Conservation (phyloP, 176 grass and related monocot species). For the Triticum monococcum region DNA sequence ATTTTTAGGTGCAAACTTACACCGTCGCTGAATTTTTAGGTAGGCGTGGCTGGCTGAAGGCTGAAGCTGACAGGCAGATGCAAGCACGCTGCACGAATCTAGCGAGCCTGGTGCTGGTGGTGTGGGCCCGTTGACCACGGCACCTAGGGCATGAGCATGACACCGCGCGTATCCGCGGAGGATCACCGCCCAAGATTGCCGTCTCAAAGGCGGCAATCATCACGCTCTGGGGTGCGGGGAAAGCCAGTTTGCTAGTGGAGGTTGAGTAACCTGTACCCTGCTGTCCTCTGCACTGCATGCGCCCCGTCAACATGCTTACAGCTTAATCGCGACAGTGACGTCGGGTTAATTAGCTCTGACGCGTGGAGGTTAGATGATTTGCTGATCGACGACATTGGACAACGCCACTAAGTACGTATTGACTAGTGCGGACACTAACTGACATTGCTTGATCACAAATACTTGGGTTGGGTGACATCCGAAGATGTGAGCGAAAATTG, state of each 20-base stretch:
- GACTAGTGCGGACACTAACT: background rate
- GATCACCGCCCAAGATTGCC: constrained; percentile 35
- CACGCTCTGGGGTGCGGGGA: constrained; percentile 22
- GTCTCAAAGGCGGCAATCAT: constrained; percentile 43
- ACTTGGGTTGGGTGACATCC: background rate
- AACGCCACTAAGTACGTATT: background rate
- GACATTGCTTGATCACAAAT: background rate
- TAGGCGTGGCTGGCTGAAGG: too few relatives aligned
- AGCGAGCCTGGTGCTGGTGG: background rate
- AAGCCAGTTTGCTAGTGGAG: constrained; percentile 35
- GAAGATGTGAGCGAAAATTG: background rate
- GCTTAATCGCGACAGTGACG: background rate
- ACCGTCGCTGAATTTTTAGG: too few relatives aligned
- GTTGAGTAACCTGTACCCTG: constrained; percentile 24
- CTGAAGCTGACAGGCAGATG: too few relatives aligned
- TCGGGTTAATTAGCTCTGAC: background rate
- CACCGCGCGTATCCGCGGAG: background rate
- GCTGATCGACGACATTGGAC: background rate
- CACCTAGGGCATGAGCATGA: background rate
- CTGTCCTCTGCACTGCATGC: background rate
- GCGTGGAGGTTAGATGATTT: background rate
- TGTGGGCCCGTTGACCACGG: constrained; percentile 20
- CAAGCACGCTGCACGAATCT: background rate
- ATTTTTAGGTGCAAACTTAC: too few relatives aligned
- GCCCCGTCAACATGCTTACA: background rate